Evolutionary conservation across 768 basidiomycete genomes (phyloP).

Genomic region (Lyophyllum shimeji): DNA sequence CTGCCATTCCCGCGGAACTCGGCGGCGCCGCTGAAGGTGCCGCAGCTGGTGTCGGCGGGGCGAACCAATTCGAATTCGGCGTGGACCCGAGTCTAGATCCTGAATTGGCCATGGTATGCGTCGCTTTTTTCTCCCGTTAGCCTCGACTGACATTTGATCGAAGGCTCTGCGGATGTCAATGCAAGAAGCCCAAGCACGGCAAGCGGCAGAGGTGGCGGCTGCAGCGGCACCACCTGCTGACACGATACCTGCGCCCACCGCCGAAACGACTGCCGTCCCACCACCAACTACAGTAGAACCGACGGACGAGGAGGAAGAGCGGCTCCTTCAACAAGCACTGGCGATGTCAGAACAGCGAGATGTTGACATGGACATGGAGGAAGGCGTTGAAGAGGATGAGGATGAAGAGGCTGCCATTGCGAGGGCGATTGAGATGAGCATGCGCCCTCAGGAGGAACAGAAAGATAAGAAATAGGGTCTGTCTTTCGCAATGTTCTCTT

Average conservation of each 20-base stretch:
- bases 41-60: conserved; percentile 43
- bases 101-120: conserved; percentile 89
- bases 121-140: neutral
- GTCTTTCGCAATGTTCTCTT: neutral
- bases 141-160: neutral
- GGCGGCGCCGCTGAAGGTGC: conserved; percentile 47
- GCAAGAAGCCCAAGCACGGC: conserved; percentile 89
- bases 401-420: conserved; percentile 90
- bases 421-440: conserved; percentile 91
- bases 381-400: conserved; percentile 60
- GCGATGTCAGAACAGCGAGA: conserved; percentile 67
- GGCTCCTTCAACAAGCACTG: conserved; percentile 72
- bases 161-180: conserved; percentile 97
- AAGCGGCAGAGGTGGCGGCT: conserved; percentile 50
- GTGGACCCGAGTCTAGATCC: conserved; percentile 96
- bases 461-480: conserved; percentile 32
- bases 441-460: conserved; percentile 53
- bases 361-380: conserved; percentile 46
- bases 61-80: conserved; percentile 77
- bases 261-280: conserved; percentile 24
- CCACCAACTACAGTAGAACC: conserved; percentile 36
- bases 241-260: conserved; percentile 23
- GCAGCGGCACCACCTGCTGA: conserved; percentile 34
- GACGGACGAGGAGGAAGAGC: conserved; percentile 76
- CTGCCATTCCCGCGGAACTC: conserved; percentile 65